phyloP scores from a whole-genome alignment of 441 rosid species.

The Brassica balearica region DNA sequence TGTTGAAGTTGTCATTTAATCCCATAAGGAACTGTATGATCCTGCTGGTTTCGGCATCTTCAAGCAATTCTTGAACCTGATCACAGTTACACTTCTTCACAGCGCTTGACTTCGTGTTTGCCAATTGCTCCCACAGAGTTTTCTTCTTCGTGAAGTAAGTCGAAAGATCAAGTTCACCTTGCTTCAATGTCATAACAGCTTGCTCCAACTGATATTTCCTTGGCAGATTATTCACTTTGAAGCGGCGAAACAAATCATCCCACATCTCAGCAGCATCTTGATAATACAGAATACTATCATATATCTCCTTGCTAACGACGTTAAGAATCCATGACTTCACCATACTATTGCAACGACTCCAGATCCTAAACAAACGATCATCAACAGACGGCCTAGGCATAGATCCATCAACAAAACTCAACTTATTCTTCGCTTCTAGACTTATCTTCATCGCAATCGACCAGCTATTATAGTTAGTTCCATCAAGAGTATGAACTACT shows the following conservation, averaged over 20 bases:
- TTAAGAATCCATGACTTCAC: neutral
- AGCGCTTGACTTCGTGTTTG: too few species aligned
- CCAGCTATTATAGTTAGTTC: neutral
- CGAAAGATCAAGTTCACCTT: too few species aligned
- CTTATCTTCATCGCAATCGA: neutral
- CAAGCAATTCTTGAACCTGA: too few species aligned
- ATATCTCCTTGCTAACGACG: neutral
- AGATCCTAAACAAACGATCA: neutral
- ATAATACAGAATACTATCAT: neutral
- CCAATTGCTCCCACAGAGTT: too few species aligned
- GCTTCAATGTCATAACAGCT: too few species aligned
- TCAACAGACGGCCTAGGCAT: neutral
- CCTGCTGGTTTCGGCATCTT: neutral
- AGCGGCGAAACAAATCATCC: too few species aligned
- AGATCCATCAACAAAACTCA: neutral
- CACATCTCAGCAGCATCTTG: neutral
- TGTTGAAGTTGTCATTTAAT: neutral
- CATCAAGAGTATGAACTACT: neutral
- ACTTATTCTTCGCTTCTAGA: neutral
- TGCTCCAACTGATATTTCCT: too few species aligned
- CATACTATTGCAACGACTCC: neutral
- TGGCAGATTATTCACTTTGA: too few species aligned
- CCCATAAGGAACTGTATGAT: neutral
- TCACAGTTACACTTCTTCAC: too few species aligned
- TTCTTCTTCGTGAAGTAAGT: too few species aligned